Percentiles rank a stretch among this genome's conserved stretches.
Evolutionary conservation across 139 green algal genomes (phyloP).

Genomic region (Chlorella ohadii): DNA sequence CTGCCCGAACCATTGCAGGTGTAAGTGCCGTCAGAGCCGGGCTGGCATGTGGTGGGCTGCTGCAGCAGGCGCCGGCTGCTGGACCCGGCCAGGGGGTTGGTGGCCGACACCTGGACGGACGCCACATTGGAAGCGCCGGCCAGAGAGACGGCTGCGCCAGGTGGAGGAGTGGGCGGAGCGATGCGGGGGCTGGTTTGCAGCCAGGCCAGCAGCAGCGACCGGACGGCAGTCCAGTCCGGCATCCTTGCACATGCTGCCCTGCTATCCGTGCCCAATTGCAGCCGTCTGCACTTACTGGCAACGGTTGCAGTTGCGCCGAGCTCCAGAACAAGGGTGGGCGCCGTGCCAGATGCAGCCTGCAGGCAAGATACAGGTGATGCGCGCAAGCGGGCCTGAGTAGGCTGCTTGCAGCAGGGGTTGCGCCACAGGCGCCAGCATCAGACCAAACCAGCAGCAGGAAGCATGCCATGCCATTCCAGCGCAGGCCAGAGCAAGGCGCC

Average conservation of each 20-base stretch:
- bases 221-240: no score
- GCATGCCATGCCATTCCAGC: no score
- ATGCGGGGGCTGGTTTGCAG: no score
- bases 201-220: no score
- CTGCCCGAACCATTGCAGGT: not conserved
- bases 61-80: not conserved
- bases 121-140: not conserved
- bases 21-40: not conserved
- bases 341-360: not conserved
- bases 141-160: not conserved
- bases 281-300: no score
- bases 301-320: not conserved
- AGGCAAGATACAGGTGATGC: not conserved
- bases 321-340: constrained; percentile 9
- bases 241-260: no score
- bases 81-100: constrained; percentile 5
- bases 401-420: no score
- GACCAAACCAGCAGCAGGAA: no score
- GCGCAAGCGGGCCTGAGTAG: no score
- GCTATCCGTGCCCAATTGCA: no score
- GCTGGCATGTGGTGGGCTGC: not conserved
- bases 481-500: no score
- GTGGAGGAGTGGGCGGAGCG: not conserved
- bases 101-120: not conserved
- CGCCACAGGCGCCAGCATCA: no score